phyloP scores from a whole-genome alignment of 2,329 filamentous ascomycete genomes.

The Xylariaceae sp. region DNA sequence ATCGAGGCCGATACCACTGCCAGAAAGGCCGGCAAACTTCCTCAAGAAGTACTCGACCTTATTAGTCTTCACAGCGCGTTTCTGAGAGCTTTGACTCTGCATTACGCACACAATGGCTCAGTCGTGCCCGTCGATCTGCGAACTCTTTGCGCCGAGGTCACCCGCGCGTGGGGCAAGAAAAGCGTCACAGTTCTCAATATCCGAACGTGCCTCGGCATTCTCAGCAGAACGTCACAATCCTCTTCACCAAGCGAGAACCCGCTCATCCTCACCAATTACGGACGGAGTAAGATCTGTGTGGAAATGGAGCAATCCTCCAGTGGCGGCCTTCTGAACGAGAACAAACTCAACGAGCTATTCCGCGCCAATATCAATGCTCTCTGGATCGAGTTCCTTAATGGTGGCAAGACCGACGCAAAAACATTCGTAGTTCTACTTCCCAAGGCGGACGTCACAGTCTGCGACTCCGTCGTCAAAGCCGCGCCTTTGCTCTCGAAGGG shows the following conservation, averaged over 20 bases:
- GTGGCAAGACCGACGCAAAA: slow-evolving; percentile 31
- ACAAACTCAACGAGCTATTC: slow-evolving; percentile 51
- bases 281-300: slow-evolving; percentile 48
- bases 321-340: slow-evolving; percentile 42
- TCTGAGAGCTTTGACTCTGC: slow-evolving; percentile 61
- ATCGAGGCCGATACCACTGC: slow-evolving; percentile 28
- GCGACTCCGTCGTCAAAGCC: slow-evolving; percentile 47
- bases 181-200: slow-evolving; percentile 61
- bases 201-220: slow-evolving; percentile 60
- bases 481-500: slow-evolving; percentile 59
- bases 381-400: slow-evolving; percentile 36
- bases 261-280: slow-evolving; percentile 37
- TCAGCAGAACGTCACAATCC: slow-evolving; percentile 34
- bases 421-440: slow-evolving; percentile 55
- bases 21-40: slow-evolving; percentile 35
- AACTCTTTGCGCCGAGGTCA: slow-evolving; percentile 56
- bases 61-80: slow-evolving; percentile 62
- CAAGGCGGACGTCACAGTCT: slow-evolving; percentile 47
- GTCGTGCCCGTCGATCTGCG: slow-evolving; percentile 59
- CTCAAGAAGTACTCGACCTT: slow-evolving; percentile 52
- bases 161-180: slow-evolving; percentile 67
- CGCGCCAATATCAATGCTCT: slow-evolving; percentile 44
- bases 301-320: slow-evolving; percentile 44
- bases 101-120: slow-evolving; percentile 63
- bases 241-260: slow-evolving; percentile 19